A percentile compares a stretch with the other conserved stretches of the same genome.
These are phyloP conservation scores for Neoscytalidium dimidiatum DNA, from an alignment of 2,329 filamentous ascomycete species.

Conservation along the genomic window DNA sequence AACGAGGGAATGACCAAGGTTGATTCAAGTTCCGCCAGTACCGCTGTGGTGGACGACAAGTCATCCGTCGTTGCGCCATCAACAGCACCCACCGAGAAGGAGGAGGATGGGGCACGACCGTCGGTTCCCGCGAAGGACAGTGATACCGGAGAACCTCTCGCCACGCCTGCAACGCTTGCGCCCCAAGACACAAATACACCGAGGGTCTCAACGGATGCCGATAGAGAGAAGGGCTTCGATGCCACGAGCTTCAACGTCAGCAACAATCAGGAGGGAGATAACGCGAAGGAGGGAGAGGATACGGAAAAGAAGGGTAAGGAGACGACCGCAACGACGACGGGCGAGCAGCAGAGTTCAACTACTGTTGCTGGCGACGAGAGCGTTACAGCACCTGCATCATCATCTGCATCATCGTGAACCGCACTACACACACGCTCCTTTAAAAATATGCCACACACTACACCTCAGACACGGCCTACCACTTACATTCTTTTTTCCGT, in stretches of 20 bases:
- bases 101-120: not conserved
- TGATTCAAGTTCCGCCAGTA: slow-evolving; percentile 5
- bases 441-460: not conserved
- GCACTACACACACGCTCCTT: not conserved
- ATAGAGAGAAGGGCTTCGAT: slow-evolving; percentile 8
- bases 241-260: not conserved
- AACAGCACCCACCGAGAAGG: not conserved
- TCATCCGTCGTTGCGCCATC: not conserved
- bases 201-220: not conserved
- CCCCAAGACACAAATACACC: not conserved
- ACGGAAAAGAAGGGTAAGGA: slow-evolving; percentile 18
- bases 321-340: slow-evolving; percentile 9
- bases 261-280: slow-evolving; percentile 1
- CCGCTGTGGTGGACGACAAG: slow-evolving; percentile 13
- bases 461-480: slow-evolving; percentile 7
- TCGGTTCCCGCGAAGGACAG: not conserved
- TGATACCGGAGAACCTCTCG: not conserved
- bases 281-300: slow-evolving; percentile 2
- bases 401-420: slow-evolving; percentile 11
- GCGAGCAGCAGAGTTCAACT: slow-evolving; percentile 14
- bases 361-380: slow-evolving; percentile 10
- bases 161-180: not conserved
- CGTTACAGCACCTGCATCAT: slow-evolving; percentile 12
- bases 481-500: slow-evolving; percentile 17
- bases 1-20: slow-evolving; percentile 7